Evolutionary conservation across 495 filamentous ascomycete genomes (phyloP).

Genomic region (Jackrogersella minutella): DNA sequence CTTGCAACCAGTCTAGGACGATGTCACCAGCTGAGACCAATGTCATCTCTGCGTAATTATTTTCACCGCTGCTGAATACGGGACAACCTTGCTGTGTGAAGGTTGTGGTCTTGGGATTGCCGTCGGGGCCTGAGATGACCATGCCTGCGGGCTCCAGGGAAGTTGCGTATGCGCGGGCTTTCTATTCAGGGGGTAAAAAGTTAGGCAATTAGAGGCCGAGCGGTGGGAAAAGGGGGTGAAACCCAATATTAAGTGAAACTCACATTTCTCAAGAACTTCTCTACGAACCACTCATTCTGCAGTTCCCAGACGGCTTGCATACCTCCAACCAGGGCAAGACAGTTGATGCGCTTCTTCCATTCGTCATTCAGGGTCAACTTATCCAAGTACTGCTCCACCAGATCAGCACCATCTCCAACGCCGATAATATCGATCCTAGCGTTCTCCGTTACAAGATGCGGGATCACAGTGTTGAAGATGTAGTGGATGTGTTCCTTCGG

Average conservation of each 20-base stretch:
- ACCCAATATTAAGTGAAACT: conserved; percentile 19
- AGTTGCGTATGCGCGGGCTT: conserved; percentile 67
- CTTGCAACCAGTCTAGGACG: conserved; percentile 56
- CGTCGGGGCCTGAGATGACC: conserved; percentile 56
- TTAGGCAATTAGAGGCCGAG: not conserved
- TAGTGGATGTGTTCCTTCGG: conserved; percentile 64
- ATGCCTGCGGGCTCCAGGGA: conserved; percentile 57
- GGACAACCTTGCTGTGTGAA: conserved; percentile 55
- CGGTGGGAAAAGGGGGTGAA: not conserved
- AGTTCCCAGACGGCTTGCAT: conserved; percentile 44
- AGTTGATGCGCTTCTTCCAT: conserved; percentile 48
- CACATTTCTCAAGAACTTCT: conserved; percentile 57
- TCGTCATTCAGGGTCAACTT: conserved; percentile 57
- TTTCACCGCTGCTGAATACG: conserved; percentile 54
- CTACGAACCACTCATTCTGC: conserved; percentile 49
- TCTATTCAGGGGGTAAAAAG: conserved; percentile 47
- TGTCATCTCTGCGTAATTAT: conserved; percentile 48
- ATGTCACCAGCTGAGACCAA: conserved; percentile 46
- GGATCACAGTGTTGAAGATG: conserved; percentile 70
- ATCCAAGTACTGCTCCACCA: conserved; percentile 64
- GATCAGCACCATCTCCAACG: conserved; percentile 63
- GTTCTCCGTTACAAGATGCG: conserved; percentile 49
- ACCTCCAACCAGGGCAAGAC: conserved; percentile 53
- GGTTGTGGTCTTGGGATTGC: conserved; percentile 41
- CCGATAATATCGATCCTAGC: conserved; percentile 72